Percentiles rank a stretch among this genome's conserved stretches.
Conservation (phyloP, 345 rosid genomes). For the Eutrema heterophyllum region DNA sequence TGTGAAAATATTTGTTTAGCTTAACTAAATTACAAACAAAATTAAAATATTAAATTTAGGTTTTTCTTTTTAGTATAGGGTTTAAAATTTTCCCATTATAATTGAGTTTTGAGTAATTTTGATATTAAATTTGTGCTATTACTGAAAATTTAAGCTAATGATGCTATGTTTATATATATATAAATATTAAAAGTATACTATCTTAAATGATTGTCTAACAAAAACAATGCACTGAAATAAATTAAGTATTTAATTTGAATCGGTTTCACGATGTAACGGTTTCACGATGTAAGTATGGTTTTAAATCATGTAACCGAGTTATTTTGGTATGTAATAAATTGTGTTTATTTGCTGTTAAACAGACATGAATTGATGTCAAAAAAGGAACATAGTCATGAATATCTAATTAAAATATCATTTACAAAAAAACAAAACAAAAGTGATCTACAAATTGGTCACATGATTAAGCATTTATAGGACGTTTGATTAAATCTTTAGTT, state of each 20-base stretch:
- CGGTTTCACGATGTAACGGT: neutral
- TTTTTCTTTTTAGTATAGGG: too few species aligned
- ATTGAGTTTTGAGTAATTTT: too few species aligned
- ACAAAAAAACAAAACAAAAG: neutral
- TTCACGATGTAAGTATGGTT: neutral
- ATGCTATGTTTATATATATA: too few species aligned
- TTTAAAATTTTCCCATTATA: too few species aligned
- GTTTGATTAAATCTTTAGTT: neutral
- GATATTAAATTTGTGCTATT: too few species aligned
- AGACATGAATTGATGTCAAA: neutral
- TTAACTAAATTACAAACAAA: too few species aligned
- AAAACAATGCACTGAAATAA: neutral
- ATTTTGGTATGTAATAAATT: neutral
- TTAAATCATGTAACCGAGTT: neutral
- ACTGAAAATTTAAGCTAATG: too few species aligned
- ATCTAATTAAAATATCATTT: neutral
- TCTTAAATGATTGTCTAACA: too few species aligned
- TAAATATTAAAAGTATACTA: too few species aligned
- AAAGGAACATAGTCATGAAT: neutral
- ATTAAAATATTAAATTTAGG: too few species aligned
- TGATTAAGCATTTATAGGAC: slow-evolving; percentile 19
- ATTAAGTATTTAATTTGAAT: neutral
- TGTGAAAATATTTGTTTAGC: too few species aligned
- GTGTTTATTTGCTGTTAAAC: slow-evolving; percentile 3
- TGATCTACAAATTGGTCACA: slow-evolving; percentile 23